Evolutionary conservation across 192 early-diverging fungal species (phyloP).

Genomic region (Rhizophagus clarus): DNA sequence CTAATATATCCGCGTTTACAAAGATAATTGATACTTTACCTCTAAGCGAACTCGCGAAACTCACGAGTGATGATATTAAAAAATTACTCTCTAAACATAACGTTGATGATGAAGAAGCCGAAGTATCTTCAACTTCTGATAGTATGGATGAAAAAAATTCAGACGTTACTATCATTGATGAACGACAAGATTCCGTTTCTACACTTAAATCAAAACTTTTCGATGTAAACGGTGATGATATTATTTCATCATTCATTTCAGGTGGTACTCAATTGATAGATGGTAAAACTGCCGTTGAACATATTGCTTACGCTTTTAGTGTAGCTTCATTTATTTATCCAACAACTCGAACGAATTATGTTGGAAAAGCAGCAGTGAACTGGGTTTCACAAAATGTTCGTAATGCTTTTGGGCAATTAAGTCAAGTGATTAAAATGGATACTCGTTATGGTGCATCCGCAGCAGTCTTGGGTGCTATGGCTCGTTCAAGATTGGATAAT

Average conservation of each 20-base stretch:
- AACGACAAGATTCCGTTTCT: neutral
- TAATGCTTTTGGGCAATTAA: conserved; percentile 71
- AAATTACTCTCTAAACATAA: conserved; percentile 49
- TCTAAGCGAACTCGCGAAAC: conserved; percentile 44
- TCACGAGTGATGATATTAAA: conserved; percentile 47
- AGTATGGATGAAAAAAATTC: conserved; percentile 9
- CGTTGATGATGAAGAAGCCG: conserved; percentile 37
- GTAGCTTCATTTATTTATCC: conserved; percentile 87
- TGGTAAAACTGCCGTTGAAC: conserved; percentile 68
- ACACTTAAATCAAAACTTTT: conserved; percentile 16
- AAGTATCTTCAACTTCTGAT: neutral
- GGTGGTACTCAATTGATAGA: conserved; percentile 43
- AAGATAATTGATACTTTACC: conserved; percentile 64
- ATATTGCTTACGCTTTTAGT: conserved; percentile 78
- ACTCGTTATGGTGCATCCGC: conserved; percentile 79
- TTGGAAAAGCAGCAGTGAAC: conserved; percentile 63
- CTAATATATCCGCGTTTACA: conserved; percentile 58
- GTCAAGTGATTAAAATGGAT: conserved; percentile 74
- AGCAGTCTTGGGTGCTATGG: conserved; percentile 76
- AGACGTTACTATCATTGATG: conserved; percentile 2
- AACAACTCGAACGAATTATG: conserved; percentile 57
- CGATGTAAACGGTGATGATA: neutral
- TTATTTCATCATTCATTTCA: neutral
- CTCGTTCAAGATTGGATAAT: conserved; percentile 15
- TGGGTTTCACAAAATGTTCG: conserved; percentile 67